Base-by-base conservation (phyloP, 169 alveolate genomes). In the Plasmodium yoelii region DNA sequence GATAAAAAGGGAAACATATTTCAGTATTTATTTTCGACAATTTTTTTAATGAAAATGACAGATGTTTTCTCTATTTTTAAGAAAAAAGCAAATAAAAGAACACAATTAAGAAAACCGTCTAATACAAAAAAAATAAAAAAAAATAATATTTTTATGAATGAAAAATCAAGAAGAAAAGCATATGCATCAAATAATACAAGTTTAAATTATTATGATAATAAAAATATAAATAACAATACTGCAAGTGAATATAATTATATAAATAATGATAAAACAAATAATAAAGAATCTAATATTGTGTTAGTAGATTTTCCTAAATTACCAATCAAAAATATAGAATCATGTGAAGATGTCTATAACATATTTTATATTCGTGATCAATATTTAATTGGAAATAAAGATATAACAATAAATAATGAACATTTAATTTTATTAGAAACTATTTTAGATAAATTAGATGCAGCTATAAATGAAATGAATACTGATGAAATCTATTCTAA, bases 41-140 rank as follows among this genome's bases (percentile, higher is more conserved):
- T 72, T 72, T 34, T 34, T 24, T 15, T 34, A n/a, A 42, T 44
- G 47, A 82, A 82, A 57, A 82, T 82, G 90, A 67, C 90, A 82
- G 90, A 82, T 67, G 90, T 82, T 19, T 82, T 82, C 68, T 82
- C 90, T 39, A 82, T 82, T 15, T 82, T 82, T 82, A 82, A 68
- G 18, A 82, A 24, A 42, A 82, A 67, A 68, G 24, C 73, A 22
- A 82, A 53, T 42, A 68, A 67, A 82, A 82, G 69, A 67, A 71
- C 86, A 1, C 67, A 67, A 65, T 55, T 64, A 57, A 18, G 75
- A 26, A 82, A 65, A 82, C 4, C 80, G 12, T 65, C 84, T 3
- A 34, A 34, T 6, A 46, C 19, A 15, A 82, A 56, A 56, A 82
- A 67, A 68, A 44, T 10, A 18, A 67, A 65, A 26, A 59, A 53